A percentile compares a stretch with the other conserved stretches of the same genome.
phyloP scores from a whole-genome alignment of 2,329 filamentous ascomycete species.

The Alternaria tenuissima region DNA sequence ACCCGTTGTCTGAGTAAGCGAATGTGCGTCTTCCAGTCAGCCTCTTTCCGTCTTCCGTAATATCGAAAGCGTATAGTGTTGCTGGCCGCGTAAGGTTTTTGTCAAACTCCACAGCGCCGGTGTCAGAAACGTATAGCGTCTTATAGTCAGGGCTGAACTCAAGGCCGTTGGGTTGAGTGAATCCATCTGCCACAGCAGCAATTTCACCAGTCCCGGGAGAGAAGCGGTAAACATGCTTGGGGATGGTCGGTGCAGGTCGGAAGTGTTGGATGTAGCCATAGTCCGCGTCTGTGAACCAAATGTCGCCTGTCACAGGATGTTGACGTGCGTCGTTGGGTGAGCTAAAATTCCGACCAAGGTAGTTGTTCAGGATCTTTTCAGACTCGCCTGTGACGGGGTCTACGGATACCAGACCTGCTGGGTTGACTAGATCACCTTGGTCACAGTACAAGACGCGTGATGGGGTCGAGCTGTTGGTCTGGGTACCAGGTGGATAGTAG shows the following conservation, averaged over 20 bases:
- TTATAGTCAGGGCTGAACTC: conserved; percentile 55
- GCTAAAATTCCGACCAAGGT: conserved; percentile 58
- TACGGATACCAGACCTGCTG: conserved; percentile 54
- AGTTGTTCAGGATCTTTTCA: conserved; percentile 56
- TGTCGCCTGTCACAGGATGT: conserved; percentile 54
- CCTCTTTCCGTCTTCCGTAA: conserved; percentile 48
- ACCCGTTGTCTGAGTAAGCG: conserved; percentile 62
- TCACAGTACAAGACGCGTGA: conserved; percentile 45
- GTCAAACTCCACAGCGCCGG: conserved; percentile 52
- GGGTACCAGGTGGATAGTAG: conserved; percentile 44
- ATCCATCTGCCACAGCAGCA: conserved; percentile 52
- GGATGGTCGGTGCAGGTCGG: conserved; percentile 42
- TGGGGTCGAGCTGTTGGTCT: conserved; percentile 32
- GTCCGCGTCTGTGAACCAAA: conserved; percentile 61
- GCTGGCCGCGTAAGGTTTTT: conserved; percentile 52
- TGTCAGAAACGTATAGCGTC: conserved; percentile 57
- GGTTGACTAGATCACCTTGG: conserved; percentile 51
- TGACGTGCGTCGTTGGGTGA: conserved; percentile 54
- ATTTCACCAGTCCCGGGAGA: conserved; percentile 52
- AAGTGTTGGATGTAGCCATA: conserved; percentile 45
- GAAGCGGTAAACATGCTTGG: conserved; percentile 55
- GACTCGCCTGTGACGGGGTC: conserved; percentile 56
- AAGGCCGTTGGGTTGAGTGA: conserved; percentile 57
- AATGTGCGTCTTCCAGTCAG: conserved; percentile 58
- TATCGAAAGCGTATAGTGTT: conserved; percentile 55